Percentiles rank a stretch among this genome's conserved stretches.
Conservation (phyloP, 495 filamentous ascomycete species). For the Penicillium waksmanii region DNA sequence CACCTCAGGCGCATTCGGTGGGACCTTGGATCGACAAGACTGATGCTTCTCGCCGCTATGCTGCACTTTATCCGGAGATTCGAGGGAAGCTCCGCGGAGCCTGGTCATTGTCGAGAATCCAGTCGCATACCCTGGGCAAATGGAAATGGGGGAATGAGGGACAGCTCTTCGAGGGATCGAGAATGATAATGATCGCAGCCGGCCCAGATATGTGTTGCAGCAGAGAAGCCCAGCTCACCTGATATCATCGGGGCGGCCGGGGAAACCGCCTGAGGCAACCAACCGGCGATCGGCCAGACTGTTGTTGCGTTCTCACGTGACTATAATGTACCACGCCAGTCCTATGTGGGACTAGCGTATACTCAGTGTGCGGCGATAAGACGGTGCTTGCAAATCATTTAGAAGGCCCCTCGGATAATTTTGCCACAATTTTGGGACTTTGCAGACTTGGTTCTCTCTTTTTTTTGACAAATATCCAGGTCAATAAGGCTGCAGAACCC, state of each 20-base stretch:
- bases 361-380: not conserved
- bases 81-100: slow-evolving; percentile 51
- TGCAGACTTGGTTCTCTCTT: not conserved
- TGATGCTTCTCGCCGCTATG: slow-evolving; percentile 30
- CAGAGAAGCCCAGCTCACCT: slow-evolving; percentile 18
- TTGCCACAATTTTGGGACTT: not conserved
- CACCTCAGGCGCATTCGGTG: slow-evolving; percentile 52
- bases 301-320: slow-evolving; percentile 12
- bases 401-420: not conserved
- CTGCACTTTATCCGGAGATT: slow-evolving; percentile 37
- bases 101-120: slow-evolving; percentile 44
- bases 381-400: not conserved
- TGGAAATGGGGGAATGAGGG: not conserved
- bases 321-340: too few species aligned
- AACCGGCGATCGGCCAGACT: slow-evolving; percentile 6
- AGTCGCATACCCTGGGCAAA: slow-evolving; percentile 33
- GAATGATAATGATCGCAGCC: not conserved
- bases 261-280: slow-evolving; percentile 27
- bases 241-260: slow-evolving; percentile 25
- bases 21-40: slow-evolving; percentile 48
- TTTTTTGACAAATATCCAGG: not conserved
- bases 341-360: not conserved
- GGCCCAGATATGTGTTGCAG: not conserved
- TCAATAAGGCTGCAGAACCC: not conserved
- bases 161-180: not conserved